Evolutionary conservation across 2,329 filamentous ascomycete species (phyloP), one percentile per base, ranked within the genome.

Genomic region (Botryosphaeria dothidea): DNA sequence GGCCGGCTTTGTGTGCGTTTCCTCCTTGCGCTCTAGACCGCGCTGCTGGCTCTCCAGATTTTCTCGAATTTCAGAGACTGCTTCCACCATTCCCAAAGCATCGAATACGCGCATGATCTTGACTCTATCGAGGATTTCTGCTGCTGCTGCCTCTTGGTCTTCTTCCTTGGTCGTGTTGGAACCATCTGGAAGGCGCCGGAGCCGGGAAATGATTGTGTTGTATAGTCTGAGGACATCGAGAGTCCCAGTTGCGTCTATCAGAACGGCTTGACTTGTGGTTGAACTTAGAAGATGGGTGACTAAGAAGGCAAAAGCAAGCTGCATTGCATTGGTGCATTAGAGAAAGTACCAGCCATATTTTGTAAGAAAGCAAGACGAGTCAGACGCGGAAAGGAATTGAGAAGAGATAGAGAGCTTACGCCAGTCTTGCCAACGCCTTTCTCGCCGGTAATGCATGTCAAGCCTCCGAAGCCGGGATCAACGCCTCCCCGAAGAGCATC

Each of bases 91-190:
- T 0, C 83, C 83, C 8, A 78, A 75, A 43, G 81, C 77, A 68
- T 85, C 82, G 68, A 85, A 85, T 0, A 82, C 79, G 4, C 82
- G 77, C 76, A 83, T 82, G 29, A 85, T 80, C 66, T 76, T 78
- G 3, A 84, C 75, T 1, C 79, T 70, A 27, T 81, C 81, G 0
- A 85, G 74, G 4, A 78, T 64, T 19, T 67, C 68, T 2, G 75
- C 71, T 9, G 79, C 77, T 17, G 72, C 65, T n/a, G 74, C 66
- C 41, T 77, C 72, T 4, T 63, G 23, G 3, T 29, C 34, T 31
- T 38, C 46, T 23, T 4, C 21, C 23, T 4, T 41, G 3, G 21
- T 17, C 11, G 5, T 13, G 19, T 17, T 21, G 15, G 29, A 8
- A 31, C n/a, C 17, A 5, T 29, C n/a, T 19, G 19, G 23, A 23